These are phyloP conservation scores for Orychophragmus violaceus DNA, from an alignment of 345 rosid species.

Conservation along the genomic window DNA sequence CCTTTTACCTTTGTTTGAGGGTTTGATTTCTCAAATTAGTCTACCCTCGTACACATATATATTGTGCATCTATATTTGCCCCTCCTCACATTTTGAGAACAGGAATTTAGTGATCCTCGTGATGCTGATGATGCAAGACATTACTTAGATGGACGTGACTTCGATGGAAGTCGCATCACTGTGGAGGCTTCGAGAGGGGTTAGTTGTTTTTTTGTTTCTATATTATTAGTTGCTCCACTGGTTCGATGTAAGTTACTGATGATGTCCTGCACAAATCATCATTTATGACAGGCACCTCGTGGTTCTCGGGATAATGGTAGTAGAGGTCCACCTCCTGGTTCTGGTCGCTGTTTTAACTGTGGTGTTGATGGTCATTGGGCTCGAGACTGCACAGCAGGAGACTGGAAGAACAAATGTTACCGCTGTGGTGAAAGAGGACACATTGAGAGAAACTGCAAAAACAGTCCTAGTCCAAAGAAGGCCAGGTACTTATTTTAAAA, in stretches of 20 bases:
- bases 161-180: conserved; percentile 83
- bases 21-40: neutral
- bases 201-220: neutral
- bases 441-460: conserved; percentile 88
- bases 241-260: neutral
- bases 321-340: conserved; percentile 92
- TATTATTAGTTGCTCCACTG: neutral
- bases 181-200: conserved; percentile 96
- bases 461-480: conserved; percentile 67
- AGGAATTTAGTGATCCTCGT: conserved; percentile 93
- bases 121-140: conserved; percentile 96
- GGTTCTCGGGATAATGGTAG: conserved; percentile 58
- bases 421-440: conserved; percentile 98
- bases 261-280: neutral
- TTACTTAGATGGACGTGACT: conserved; percentile 67
- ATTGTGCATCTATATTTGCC: conserved; percentile 4
- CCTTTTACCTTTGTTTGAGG: neutral
- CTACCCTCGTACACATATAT: neutral
- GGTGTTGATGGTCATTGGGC: conserved; percentile 99
- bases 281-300: conserved; percentile 57
- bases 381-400: conserved; percentile 94
- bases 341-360: conserved; percentile 96
- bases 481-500: conserved; percentile 33
- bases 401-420: conserved; percentile 95
- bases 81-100: conserved; percentile 24